Evolutionary conservation across 1,284 basidiomycete species (phyloP).

Genomic region (Trichosporon inkin): DNA sequence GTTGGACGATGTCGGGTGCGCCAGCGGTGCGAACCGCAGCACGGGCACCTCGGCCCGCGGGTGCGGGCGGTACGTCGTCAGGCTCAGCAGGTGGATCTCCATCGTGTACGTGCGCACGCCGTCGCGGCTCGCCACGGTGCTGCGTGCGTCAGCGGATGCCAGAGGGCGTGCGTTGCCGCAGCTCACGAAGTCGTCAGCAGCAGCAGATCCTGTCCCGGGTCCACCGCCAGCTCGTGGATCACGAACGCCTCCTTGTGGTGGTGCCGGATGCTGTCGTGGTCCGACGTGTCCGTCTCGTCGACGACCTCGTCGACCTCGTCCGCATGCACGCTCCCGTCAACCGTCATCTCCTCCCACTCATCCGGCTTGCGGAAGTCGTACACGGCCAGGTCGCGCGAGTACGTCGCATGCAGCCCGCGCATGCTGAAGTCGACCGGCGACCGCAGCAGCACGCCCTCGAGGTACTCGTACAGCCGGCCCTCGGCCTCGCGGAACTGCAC

Average conservation of each 20-base stretch:
- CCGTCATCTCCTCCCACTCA: constrained; percentile 25
- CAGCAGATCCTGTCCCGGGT: constrained; percentile 49
- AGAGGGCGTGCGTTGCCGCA: no score
- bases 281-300: constrained; percentile 3
- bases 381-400: constrained; percentile 19
- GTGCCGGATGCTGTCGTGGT: constrained; percentile 10
- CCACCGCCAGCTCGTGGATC: constrained; percentile 47
- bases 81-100: constrained; percentile 39
- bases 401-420: constrained; percentile 20
- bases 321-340: neutral
- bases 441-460: constrained; percentile 45
- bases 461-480: constrained; percentile 47
- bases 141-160: no score
- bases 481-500: constrained; percentile 38
- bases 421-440: constrained; percentile 20
- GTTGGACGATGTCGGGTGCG: constrained; percentile 18
- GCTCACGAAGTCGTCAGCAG: constrained; percentile 22
- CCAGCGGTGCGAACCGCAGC: constrained; percentile 28
- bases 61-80: constrained; percentile 44
- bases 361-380: constrained; percentile 30
- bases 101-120: constrained; percentile 21
- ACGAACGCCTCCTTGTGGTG: constrained; percentile 33
- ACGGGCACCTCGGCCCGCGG: constrained; percentile 33
- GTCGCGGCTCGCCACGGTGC: neutral
- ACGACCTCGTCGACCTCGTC: constrained; percentile 12